Percentiles rank a stretch among this genome's conserved stretches.
phyloP scores from a whole-genome alignment of 2,329 filamentous ascomycete genomes.

The Endocalyx cinctus region DNA sequence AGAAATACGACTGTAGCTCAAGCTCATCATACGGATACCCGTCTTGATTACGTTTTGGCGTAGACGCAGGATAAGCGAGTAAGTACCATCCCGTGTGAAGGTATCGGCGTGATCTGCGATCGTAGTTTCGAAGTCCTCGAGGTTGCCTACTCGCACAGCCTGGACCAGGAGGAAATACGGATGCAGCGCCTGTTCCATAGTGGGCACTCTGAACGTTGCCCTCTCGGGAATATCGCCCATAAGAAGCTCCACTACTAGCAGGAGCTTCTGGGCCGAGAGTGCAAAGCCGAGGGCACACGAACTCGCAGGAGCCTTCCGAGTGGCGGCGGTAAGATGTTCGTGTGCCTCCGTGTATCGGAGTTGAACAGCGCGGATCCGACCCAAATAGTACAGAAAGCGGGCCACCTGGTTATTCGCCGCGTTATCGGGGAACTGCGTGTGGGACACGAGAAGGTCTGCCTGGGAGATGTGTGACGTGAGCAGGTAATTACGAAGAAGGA shows the following conservation, averaged over 20 bases:
- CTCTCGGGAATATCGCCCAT: conserved; percentile 99
- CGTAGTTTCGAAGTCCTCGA: conserved; percentile 86
- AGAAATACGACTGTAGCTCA: conserved; percentile 96
- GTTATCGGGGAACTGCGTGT: conserved; percentile 90
- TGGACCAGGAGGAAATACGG: conserved; percentile 94
- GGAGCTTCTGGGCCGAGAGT: conserved; percentile 92
- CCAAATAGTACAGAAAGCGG: conserved; percentile 94
- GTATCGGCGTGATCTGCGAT: conserved; percentile 76
- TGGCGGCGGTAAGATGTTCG: conserved; percentile 87
- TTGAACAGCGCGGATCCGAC: conserved; percentile 93
- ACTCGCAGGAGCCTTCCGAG: conserved; percentile 89
- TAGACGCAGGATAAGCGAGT: conserved; percentile 89
- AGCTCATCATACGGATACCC: conserved; percentile 96
- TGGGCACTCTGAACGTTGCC: conserved; percentile 84
- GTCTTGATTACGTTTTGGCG: conserved; percentile 99
- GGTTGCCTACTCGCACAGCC: conserved; percentile 91
- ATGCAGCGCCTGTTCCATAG: conserved; percentile 79
- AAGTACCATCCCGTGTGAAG: conserved; percentile 91
- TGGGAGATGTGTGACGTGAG: conserved; percentile 95
- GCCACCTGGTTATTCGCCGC: conserved; percentile 98
- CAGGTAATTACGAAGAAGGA: conserved; percentile 93
- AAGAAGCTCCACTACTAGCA: conserved; percentile 90
- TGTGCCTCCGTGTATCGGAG: conserved; percentile 96
- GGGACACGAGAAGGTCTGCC: conserved; percentile 90
- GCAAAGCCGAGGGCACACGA: conserved; percentile 89